Evolutionary conservation across 2,329 filamentous ascomycete species (phyloP).

Genomic region (Calonectria leucothoes): DNA sequence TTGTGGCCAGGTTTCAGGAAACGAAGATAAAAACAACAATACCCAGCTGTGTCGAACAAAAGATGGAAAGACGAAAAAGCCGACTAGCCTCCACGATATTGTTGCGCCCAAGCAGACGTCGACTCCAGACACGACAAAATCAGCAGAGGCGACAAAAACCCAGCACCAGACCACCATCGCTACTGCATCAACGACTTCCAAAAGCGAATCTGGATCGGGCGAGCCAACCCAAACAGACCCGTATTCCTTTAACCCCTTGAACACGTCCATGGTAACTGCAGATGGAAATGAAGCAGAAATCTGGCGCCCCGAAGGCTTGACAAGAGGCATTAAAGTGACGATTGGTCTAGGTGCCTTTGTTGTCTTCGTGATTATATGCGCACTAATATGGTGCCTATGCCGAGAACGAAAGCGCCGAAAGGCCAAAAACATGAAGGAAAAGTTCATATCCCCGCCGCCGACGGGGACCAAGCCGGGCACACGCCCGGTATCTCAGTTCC

Average conservation of each 20-base stretch:
- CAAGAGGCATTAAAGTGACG: constrained; percentile 56
- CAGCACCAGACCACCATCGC: no score
- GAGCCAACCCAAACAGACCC: neutral
- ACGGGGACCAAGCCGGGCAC: constrained; percentile 53
- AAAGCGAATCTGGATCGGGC: neutral
- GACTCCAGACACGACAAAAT: neutral
- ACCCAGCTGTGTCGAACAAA: constrained; percentile 24
- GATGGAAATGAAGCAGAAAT: neutral
- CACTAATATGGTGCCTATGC: constrained; percentile 51
- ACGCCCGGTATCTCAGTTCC: constrained; percentile 44
- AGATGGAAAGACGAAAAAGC: neutral
- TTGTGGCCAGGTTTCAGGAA: constrained; percentile 31
- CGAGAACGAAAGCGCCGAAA: constrained; percentile 40
- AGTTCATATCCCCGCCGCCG: constrained; percentile 37
- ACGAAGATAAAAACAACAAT: constrained; percentile 12
- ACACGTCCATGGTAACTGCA: constrained; percentile 29
- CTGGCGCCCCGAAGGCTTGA: constrained; percentile 38
- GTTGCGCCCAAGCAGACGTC: neutral
- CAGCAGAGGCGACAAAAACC: neutral
- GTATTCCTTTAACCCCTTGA: neutral
- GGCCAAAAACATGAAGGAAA: constrained; percentile 28
- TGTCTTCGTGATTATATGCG: constrained; percentile 45
- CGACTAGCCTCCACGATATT: neutral
- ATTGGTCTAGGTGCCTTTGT: constrained; percentile 57
- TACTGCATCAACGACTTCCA: neutral